Base-by-base conservation (phyloP, 805 yeast genomes). In the Suhomyces kilbournensis region DNA sequence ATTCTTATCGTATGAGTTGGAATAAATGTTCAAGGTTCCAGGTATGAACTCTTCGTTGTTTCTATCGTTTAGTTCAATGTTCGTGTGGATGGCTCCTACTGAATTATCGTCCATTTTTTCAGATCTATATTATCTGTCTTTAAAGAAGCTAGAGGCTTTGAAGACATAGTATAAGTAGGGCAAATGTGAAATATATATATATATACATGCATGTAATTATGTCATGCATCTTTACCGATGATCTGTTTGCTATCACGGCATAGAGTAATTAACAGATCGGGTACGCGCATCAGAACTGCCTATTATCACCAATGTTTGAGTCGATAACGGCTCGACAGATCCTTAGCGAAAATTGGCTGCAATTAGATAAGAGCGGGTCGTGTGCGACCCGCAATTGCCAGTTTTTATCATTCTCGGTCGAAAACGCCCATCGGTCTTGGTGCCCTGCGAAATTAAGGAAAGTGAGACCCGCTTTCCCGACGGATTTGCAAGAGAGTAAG, bases 11-110 rank as follows among this genome's bases (percentile, higher is more conserved):
- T 44, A 46, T 22, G 44, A 30, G 40, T 43, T 44, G 58, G 80
- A 63, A 50, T 76, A 72, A 42, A 82, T 74, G 60, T 79, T 81
- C 56, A 78, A 66, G 0, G 86, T 81, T 5, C 86, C 86, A 1
- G 86, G 86, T 44, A 82, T 64, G 59, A 74, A 80, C 39, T 78
- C 81, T 1, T 62, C 63, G 40, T 59, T 53, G 45, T 52, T 30
- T 23, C 53, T 38, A 20, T 53, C 54, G 52, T 56, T 56, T 25
- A 56, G 35, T 17, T 54, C 57, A 28, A 53, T 53, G 25, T 56
- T 47, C 4, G 57, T 53, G 44, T 48, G 47, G 48, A 52, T 50
- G 25, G 50, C 42, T 17, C 50, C 46, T 26, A 49, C 39, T 26
- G 28, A 38, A 44, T 35, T 47, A 35, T 49, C 47, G 22, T 30